phyloP scores from a whole-genome alignment of 2,329 filamentous ascomycete species.

The Stagonosporopsis cucurbitacearum region DNA sequence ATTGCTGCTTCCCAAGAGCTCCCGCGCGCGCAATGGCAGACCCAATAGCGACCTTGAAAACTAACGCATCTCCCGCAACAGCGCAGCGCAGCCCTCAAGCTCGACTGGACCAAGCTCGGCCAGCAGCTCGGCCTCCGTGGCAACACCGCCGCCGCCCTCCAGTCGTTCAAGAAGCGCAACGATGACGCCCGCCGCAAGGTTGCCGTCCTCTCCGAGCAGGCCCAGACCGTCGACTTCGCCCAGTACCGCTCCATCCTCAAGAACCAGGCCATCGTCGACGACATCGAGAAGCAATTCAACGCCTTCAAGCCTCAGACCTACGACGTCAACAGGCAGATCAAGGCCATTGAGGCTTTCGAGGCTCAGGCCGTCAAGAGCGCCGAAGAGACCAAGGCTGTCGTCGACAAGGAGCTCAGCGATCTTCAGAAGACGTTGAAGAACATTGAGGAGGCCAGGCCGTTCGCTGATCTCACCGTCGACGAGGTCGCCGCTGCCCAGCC shows the following conservation, averaged over 20 bases:
- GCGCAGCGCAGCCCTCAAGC: conserved; percentile 98
- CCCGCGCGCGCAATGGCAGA: conserved; percentile 37
- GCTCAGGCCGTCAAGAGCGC: conserved; percentile 96
- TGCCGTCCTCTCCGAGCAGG: conserved; percentile 79
- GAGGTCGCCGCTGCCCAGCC: conserved; percentile 93
- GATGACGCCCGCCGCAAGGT: conserved; percentile 97
- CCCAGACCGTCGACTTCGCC: conserved; percentile 88
- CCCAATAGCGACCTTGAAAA: conserved; percentile 33
- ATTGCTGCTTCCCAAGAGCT: conserved; percentile 42
- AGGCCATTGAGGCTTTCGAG: conserved; percentile 98
- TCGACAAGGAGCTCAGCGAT: conserved; percentile 93
- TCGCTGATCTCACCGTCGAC: conserved; percentile 97
- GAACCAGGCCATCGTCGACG: conserved; percentile 93
- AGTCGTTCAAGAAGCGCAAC: conserved; percentile 99
- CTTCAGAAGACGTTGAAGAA: conserved; percentile 94
- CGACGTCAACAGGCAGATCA: conserved; percentile 91
- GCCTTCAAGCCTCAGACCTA: conserved; percentile 92
- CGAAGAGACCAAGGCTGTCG: conserved; percentile 93
- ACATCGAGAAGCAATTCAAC: conserved; percentile 96
- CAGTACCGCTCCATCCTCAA: conserved; percentile 92
- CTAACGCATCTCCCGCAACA: conserved; percentile 55
- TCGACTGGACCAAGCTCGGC: conserved; percentile 98
- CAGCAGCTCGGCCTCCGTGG: conserved; percentile 94
- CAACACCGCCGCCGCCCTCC: conserved; percentile 87
- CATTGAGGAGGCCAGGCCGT: conserved; percentile 93